Evolutionary conservation across 1,284 basidiomycete species (phyloP), one percentile per base, ranked within the genome.

Genomic region (Irpex sp.): DNA sequence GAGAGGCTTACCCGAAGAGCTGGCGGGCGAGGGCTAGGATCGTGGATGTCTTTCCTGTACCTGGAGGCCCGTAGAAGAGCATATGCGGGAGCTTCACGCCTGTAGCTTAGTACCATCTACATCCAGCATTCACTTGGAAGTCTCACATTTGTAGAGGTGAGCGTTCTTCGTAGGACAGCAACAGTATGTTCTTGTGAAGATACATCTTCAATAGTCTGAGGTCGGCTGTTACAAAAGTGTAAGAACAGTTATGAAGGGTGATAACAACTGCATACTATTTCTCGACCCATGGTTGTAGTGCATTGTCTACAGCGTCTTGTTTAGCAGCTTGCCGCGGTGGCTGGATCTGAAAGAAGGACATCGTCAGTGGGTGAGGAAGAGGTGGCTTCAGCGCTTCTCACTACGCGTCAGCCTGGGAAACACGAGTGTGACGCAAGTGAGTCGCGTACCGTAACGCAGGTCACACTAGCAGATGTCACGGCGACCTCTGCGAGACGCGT

Each of bases 21-120:
- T 99, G 95, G 57, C 96, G 83, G 51, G 97, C 83, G 47, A 99
- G 81, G 11, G 97, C 97, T 13, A 99, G 87, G 69, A 99, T 99
- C 0, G 97, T 98, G 46, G 95, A 97, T 13, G 97, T 99, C 77
- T 99, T 99, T 57, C 97, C 97, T 5, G 97, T 99, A 35, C 97
- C 97, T 7, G 97, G 97, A 17, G 97, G 97, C 0, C 97, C 97
- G 70, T 99, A 99, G 81, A 99, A 99, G 58, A 99, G 82, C 97
- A 99, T 99, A 74, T 99, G 97, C 1, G 97, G 97, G 55, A 99
- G 83, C 97, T 99, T 74, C 5, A 13, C 9, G 15, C 39, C 19
- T 13, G 13, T 39, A 11, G 5, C 5, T 39, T 13, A 39, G 37
- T 39, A 39, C 37, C n/a, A n/a, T n/a, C n/a, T n/a, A n/a, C n/a